Conservation (phyloP, 129 eudicot species). For the Escallonia rubra region DNA sequence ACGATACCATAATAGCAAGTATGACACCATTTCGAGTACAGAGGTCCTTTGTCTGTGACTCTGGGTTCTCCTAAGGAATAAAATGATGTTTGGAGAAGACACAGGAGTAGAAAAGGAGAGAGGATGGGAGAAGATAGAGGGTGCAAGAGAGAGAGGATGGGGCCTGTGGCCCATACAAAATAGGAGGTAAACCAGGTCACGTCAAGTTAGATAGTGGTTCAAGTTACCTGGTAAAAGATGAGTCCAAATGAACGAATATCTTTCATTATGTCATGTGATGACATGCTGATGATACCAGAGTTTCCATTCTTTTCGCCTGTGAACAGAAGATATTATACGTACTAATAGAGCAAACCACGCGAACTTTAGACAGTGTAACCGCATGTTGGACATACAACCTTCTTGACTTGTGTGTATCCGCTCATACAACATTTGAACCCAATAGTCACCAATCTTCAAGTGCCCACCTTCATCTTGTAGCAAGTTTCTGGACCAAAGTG, state of each 20-base stretch:
- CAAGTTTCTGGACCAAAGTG: conserved; percentile 42
- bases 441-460: conserved; percentile 70
- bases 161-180: too few relatives aligned
- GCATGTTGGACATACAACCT: conserved; percentile 21
- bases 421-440: conserved; percentile 65
- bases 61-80: too few relatives aligned
- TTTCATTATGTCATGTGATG: conserved; percentile 35
- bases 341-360: neutral
- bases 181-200: too few relatives aligned
- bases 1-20: neutral
- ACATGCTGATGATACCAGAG: conserved; percentile 12
- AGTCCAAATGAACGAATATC: conserved; percentile 53
- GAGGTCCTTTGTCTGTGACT: neutral
- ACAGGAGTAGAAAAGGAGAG: too few relatives aligned
- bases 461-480: conserved; percentile 73
- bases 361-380: too few relatives aligned
- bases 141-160: too few relatives aligned
- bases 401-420: conserved; percentile 45
- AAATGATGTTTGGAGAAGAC: too few relatives aligned
- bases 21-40: neutral
- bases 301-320: conserved; percentile 21
- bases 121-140: too few relatives aligned
- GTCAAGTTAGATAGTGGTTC: too few relatives aligned
- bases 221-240: conserved; percentile 52
- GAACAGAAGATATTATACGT: conserved; percentile 14